phyloP scores from a whole-genome alignment of 2,329 filamentous ascomycete genomes.

The Fusarium subglutinans region DNA sequence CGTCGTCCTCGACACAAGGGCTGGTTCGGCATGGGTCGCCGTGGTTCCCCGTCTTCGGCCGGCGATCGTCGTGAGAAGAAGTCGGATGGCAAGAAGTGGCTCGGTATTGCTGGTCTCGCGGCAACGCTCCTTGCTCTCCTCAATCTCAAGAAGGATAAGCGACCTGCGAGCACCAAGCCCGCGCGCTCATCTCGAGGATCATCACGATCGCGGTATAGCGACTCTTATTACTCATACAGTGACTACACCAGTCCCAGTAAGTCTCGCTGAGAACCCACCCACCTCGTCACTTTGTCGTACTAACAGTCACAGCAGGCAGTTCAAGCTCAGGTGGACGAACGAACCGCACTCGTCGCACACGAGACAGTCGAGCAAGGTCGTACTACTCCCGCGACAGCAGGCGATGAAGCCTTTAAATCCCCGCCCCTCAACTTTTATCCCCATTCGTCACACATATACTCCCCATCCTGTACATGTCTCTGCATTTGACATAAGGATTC shows the following conservation, averaged over 20 bases:
- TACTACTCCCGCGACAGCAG: slow-evolving; percentile 45
- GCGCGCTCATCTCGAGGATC: slow-evolving; percentile 52
- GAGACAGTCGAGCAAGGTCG: slow-evolving; percentile 47
- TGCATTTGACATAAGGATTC: slow-evolving; percentile 32
- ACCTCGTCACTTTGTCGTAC: background rate
- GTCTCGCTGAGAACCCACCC: slow-evolving; percentile 43
- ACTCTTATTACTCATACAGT: slow-evolving; percentile 64
- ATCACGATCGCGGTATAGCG: slow-evolving; percentile 59
- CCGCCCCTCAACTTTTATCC: slow-evolving; percentile 4
- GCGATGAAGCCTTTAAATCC: slow-evolving; percentile 20
- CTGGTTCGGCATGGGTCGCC: slow-evolving; percentile 62
- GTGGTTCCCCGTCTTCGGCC: slow-evolving; percentile 52
- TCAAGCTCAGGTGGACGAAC: slow-evolving; percentile 57
- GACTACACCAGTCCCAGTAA: slow-evolving; percentile 61
- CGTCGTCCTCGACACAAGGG: slow-evolving; percentile 63
- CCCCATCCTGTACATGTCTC: slow-evolving; percentile 39
- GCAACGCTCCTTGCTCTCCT: slow-evolving; percentile 64
- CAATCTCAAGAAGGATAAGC: slow-evolving; percentile 63
- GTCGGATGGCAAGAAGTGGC: slow-evolving; percentile 59
- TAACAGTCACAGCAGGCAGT: slow-evolving; percentile 52
- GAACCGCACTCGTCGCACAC: slow-evolving; percentile 46
- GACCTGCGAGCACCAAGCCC: slow-evolving; percentile 52
- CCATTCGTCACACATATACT: slow-evolving; percentile 20
- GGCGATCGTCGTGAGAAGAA: slow-evolving; percentile 57
- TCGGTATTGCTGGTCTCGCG: slow-evolving; percentile 62